Base-by-base conservation (phyloP, 1,284 basidiomycete genomes). In the Sporisorium sorghi region DNA sequence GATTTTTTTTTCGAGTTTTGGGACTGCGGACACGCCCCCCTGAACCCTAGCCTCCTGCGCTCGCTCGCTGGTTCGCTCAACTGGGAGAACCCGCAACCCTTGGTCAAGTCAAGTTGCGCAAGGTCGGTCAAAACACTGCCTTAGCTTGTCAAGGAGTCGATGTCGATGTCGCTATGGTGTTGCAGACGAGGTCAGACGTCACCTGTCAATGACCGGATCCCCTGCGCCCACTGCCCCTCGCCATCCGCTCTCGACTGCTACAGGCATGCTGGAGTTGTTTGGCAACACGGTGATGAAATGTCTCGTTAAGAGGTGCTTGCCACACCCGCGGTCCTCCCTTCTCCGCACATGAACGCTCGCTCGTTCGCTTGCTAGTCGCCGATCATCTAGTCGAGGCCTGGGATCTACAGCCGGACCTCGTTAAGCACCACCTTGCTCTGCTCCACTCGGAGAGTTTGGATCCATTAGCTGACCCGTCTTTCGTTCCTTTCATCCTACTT, bases 21-120 rank as follows among this genome's bases (percentile, higher is more conserved):
- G 8, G 10, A 50, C 32, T 5, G 14, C 48, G 48, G 48, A 37
- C 23, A 5, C 33, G 10, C 33, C n/a, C 47, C 47, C 47, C 32
- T 48, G 47, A 48, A 48, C 47, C 47, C 47, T 49, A 5, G 6
- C 9, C 39, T 14, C 15, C 35, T 3, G 33, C 14, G 33, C 35
- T 37, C 4, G 5, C 35, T 37, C 35, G 15, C 35, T 37, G 5
- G 35, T 15, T 37, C 35, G 35, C 35, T 37, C 15, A 3, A 9
- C 23, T 23, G 42, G 33, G 15, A 26, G n/a, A 19, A 44, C 47
- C 35, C 60, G 37, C 26, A 58, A 58, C 61, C 61, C 61, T 63
- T 24, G 24, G 54, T 26, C 61, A 52, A 57, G 60, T 57, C 53
- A 55, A 62, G 53, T 63, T 57, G 49, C 30, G 54, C 61, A 30